A percentile compares a stretch with the other conserved stretches of the same genome.
phyloP scores from a whole-genome alignment of 495 filamentous ascomycete genomes.

The Daldinia vernicosa region DNA sequence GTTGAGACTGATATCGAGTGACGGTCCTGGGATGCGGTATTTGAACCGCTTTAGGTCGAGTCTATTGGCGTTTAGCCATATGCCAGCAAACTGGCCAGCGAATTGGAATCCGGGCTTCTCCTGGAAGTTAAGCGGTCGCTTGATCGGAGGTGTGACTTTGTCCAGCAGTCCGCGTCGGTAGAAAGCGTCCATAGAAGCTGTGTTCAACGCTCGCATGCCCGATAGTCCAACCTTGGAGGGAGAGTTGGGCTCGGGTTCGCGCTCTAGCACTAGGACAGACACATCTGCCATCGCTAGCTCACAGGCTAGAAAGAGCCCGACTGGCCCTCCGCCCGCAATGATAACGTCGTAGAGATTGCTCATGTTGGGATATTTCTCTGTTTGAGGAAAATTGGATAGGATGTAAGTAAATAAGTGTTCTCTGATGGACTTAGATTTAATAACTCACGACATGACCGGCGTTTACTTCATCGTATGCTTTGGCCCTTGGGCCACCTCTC shows the following conservation, averaged over 20 bases:
- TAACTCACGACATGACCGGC: neutral
- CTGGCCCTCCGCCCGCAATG: slow-evolving; percentile 36
- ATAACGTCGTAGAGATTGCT: slow-evolving; percentile 31
- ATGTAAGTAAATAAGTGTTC: neutral
- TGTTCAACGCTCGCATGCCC: slow-evolving; percentile 46
- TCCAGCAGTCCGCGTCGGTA: slow-evolving; percentile 49
- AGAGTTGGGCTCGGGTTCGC: slow-evolving; percentile 25
- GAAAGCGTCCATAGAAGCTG: slow-evolving; percentile 42
- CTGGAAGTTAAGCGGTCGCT: neutral
- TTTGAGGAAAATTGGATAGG: neutral
- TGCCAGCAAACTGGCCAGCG: slow-evolving; percentile 49
- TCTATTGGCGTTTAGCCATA: slow-evolving; percentile 40
- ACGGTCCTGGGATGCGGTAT: slow-evolving; percentile 42
- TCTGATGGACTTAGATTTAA: neutral
- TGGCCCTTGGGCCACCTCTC: no score
- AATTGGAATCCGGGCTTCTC: slow-evolving; percentile 22
- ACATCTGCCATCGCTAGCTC: slow-evolving; percentile 38
- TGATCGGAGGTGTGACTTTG: slow-evolving; percentile 21
- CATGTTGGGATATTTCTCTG: slow-evolving; percentile 2
- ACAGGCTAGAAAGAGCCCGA: slow-evolving; percentile 42
- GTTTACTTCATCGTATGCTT: neutral
- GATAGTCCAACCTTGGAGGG: slow-evolving; percentile 35
- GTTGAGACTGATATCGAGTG: slow-evolving; percentile 16
- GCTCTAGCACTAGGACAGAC: slow-evolving; percentile 47
- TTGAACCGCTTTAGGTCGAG: slow-evolving; percentile 42